Evolutionary conservation across 2,329 filamentous ascomycete species (phyloP), one percentile per base, ranked within the genome.

Genomic region (Penicillium sp.): DNA sequence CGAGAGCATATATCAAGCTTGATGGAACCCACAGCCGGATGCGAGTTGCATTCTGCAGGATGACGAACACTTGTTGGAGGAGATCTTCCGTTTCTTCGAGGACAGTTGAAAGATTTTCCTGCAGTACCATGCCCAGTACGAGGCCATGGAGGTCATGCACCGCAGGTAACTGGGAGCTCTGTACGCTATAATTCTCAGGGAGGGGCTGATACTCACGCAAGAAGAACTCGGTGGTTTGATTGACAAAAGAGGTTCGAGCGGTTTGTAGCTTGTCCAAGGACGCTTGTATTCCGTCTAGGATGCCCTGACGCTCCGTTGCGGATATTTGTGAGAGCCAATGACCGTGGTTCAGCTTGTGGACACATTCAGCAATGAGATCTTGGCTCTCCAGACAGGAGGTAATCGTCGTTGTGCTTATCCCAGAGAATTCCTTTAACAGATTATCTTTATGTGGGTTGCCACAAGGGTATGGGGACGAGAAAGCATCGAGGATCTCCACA

Each of bases 61-160:
- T 71, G 0, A 71, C 66, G 0, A 76, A 64, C 2, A 83, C 69
- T 15, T 78, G 72, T 3, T 71, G 69, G 0, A 84, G 66, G 0
- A 84, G 63, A 1, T 2, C 23, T 26, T 64, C 58, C 0, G 60
- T 62, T 3, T 56, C 53, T 5, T 56, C 45, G 5, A 66, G 52
- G 5, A 58, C 54, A 0, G 48, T 62, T 51, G 7, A 83, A 72
- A 15, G 78, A 75, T 67, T 60, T n/a, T 84, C 81, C 58, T 84
- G 81, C 7, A 82, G 73, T 3, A 83, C 79, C 79, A 85, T 82
- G 11, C 77, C 76, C 3, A 82, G 64, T 2, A 83, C 71, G 17
- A 84, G 73, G 0, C 78, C 80, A 0, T 74, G 70, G 2, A 83
- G 60, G 8, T 72, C 68, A 0, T 71, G 70, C 5, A 72, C 66